A percentile compares a stretch with the other conserved stretches of the same genome.
Evolutionary conservation across 371 early-diverging fungal species (phyloP).

Genomic region (Basidiobolus meristosporus): DNA sequence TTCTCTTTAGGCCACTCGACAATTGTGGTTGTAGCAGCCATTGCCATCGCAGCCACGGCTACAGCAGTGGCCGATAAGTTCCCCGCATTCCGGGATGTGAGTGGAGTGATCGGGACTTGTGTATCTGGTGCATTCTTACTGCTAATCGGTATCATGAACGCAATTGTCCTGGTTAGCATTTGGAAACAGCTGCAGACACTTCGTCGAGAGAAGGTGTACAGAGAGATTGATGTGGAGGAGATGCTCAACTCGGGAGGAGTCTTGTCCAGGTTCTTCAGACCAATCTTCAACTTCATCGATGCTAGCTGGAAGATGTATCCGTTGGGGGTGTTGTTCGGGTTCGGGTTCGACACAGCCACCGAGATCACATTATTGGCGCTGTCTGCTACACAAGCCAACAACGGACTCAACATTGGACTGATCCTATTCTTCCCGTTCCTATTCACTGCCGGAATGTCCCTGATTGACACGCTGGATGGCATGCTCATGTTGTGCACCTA

Average conservation of each 20-base stretch:
- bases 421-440: slow-evolving; percentile 36
- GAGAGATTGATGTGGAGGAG: slow-evolving; percentile 20
- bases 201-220: slow-evolving; percentile 18
- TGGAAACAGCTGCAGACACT: slow-evolving; percentile 13
- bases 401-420: slow-evolving; percentile 21
- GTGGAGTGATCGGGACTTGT: slow-evolving; percentile 32
- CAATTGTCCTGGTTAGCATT: slow-evolving; percentile 19
- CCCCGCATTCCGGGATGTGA: slow-evolving; percentile 20
- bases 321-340: slow-evolving; percentile 33
- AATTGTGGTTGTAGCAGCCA: slow-evolving; percentile 26
- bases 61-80: slow-evolving; percentile 20
- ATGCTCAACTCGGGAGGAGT: slow-evolving; percentile 15
- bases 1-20: slow-evolving; percentile 53
- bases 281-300: slow-evolving; percentile 28
- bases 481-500: slow-evolving; percentile 39
- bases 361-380: slow-evolving; percentile 34
- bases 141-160: slow-evolving; percentile 33
- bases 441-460: slow-evolving; percentile 43
- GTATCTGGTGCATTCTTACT: slow-evolving; percentile 31
- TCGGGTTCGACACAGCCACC: slow-evolving; percentile 54
- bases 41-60: slow-evolving; percentile 26
- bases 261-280: slow-evolving; percentile 27
- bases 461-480: slow-evolving; percentile 44
- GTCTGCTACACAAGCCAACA: slow-evolving; percentile 21
- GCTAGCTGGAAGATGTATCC: slow-evolving; percentile 48